Evolutionary conservation across 2,329 filamentous ascomycete genomes (phyloP), one percentile per base, ranked within the genome.

Genomic region (Diaporthe batatas): DNA sequence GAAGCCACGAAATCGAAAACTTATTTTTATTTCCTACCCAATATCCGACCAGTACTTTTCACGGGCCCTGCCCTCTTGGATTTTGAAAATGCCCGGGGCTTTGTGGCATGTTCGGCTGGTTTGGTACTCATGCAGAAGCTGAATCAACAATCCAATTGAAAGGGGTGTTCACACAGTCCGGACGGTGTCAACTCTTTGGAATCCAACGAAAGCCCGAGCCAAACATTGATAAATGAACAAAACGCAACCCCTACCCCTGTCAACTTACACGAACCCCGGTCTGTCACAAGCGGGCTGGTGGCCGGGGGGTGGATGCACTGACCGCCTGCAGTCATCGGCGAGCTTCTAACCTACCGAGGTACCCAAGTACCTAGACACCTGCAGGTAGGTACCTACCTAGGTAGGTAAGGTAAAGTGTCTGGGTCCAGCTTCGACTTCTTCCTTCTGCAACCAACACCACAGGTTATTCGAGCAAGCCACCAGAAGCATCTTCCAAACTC

Each of bases 261-360:
- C 62, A 67, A 67, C 62, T 67, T 67, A 67, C 32, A 67, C n/a
- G 14, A 39, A 5, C 39, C 47, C 62, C 25, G 47, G 62, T 18
- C 6, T 25, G n/a, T 34, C 12, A 51, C 12, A 51, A 51, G 44
- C n/a, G 29, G 62, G 62, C 4, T n/a, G 29, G 29, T n/a, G 29
- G 29, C 29, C 2, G 29, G 29, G 2, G 4, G 10, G 34, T 11
- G 1, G 25, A 34, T 34, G 59, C 59, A 51, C 44, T 51, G 62
- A 16, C 62, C 62, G n/a, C 29, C 62, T 65, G 44, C 29, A 70
- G 68, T 70, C 54, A 70, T n/a, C 18, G 67, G 53, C 68, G 54
- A 70, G 54, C 68, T 70, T 39, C 32, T 34, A 5, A 10, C 29
- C 39, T 25, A 16, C n/a, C n/a, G n/a, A n/a, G n/a, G n/a, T n/a